phyloP scores from a whole-genome alignment of 2,329 filamentous ascomycete species.

The Stemphylium vesicarium region DNA sequence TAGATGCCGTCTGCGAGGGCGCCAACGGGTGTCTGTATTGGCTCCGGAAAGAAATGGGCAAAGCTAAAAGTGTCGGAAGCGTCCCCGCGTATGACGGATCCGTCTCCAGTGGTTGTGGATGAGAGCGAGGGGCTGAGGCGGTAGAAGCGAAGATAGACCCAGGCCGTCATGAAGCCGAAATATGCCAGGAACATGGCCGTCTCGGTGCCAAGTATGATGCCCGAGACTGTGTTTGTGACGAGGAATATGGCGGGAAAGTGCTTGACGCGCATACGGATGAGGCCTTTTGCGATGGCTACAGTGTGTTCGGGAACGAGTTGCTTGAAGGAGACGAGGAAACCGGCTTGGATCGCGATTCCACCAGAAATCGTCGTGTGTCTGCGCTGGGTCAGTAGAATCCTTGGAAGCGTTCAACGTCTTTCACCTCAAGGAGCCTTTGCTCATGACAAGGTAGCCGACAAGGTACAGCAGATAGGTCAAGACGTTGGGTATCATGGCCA shows the following conservation, averaged over 20 bases:
- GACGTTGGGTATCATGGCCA: constrained; percentile 80
- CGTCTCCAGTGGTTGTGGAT: constrained; percentile 60
- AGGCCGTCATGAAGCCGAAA: constrained; percentile 84
- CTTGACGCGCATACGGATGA: constrained; percentile 87
- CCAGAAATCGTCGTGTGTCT: constrained; percentile 83
- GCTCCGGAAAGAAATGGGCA: constrained; percentile 90
- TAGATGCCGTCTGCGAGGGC: constrained; percentile 78
- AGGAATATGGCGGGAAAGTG: constrained; percentile 79
- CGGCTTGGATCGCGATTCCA: constrained; percentile 86
- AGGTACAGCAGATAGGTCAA: constrained; percentile 76
- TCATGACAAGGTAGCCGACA: constrained; percentile 73
- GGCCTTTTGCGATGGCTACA: constrained; percentile 86
- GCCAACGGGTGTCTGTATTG: constrained; percentile 77
- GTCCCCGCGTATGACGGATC: constrained; percentile 75
- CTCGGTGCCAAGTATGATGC: constrained; percentile 69
- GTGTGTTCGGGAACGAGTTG: constrained; percentile 97
- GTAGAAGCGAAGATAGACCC: constrained; percentile 96
- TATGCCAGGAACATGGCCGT: constrained; percentile 80
- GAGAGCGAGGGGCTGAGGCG: constrained; percentile 70
- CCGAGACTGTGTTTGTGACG: constrained; percentile 72
- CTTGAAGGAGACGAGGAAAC: constrained; percentile 96
- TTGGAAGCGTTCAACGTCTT: constrained; percentile 40
- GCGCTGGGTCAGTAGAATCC: constrained; percentile 19
- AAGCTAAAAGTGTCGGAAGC: constrained; percentile 97
- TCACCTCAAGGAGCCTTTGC: constrained; percentile 72